Conservation (phyloP, 2,329 filamentous ascomycete genomes). For the Chrysosphaeria jannelii region DNA sequence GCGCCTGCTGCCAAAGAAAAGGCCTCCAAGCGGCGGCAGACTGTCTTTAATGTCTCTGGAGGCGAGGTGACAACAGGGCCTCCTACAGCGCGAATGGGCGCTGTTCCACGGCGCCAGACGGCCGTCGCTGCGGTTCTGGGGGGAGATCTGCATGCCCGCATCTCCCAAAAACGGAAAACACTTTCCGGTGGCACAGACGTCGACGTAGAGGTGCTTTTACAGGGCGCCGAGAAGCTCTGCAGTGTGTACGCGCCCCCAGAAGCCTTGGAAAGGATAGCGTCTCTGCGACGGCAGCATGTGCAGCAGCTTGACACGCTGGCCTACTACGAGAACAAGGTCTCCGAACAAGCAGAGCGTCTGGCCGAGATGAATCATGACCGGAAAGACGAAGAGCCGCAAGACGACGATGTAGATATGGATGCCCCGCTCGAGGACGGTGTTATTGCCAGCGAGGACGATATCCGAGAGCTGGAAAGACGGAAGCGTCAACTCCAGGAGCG, state of each 20-base stretch:
- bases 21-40: constrained; percentile 21
- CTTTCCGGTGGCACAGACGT: constrained; percentile 32
- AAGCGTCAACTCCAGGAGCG: constrained; percentile 24
- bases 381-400: constrained; percentile 16
- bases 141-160: constrained; percentile 57
- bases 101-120: constrained; percentile 35
- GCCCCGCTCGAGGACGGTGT: constrained; percentile 36
- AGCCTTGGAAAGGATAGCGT: constrained; percentile 43
- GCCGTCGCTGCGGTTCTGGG: constrained; percentile 77
- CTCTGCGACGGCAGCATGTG: constrained; percentile 38
- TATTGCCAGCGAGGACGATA: constrained; percentile 35
- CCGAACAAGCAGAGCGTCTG: constrained; percentile 43
- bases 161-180: constrained; percentile 11
- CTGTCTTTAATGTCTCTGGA: constrained; percentile 32
- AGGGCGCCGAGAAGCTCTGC: constrained; percentile 71
- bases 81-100: constrained; percentile 13
- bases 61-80: constrained; percentile 28
- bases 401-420: constrained; percentile 13
- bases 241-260: constrained; percentile 63
- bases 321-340: constrained; percentile 55
- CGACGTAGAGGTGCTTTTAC: constrained; percentile 59
- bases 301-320: constrained; percentile 43
- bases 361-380: constrained; percentile 39
- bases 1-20: constrained; percentile 13
- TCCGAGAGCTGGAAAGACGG: constrained; percentile 21